Percentiles rank a stretch among this genome's conserved stretches.
Conservation (phyloP, 306 rosid genomes). For the Prosopis cineraria region DNA sequence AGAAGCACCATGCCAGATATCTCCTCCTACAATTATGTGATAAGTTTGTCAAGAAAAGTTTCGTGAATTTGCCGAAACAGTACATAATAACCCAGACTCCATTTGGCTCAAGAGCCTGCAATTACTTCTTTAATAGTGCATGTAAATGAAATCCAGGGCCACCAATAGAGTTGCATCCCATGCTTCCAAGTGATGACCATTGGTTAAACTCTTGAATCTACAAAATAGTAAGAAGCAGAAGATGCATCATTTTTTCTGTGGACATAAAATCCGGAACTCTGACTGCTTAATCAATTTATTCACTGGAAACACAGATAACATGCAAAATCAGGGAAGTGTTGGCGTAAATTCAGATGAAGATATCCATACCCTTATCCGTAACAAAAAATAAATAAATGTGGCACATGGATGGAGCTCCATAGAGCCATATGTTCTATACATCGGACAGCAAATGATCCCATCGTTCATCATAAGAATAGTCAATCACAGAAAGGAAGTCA, state of each 20-base stretch:
- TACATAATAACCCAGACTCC: slow-evolving; percentile 39
- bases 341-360: background rate
- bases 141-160: slow-evolving; percentile 37
- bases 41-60: slow-evolving; percentile 16
- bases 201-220: slow-evolving; percentile 49
- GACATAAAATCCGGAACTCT: slow-evolving; percentile 15
- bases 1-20: slow-evolving; percentile 37
- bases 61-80: slow-evolving; percentile 32
- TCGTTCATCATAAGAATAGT: background rate
- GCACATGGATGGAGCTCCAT: background rate
- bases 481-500: slow-evolving; percentile 10
- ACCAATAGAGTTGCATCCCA: slow-evolving; percentile 42
- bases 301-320: background rate
- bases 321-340: background rate
- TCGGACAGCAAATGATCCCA: slow-evolving; percentile 2
- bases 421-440: slow-evolving; percentile 3
- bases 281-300: background rate
- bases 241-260: slow-evolving; percentile 20
- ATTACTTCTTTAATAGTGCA: slow-evolving; percentile 47
- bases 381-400: background rate
- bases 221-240: slow-evolving; percentile 38
- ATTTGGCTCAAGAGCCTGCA: slow-evolving; percentile 37
- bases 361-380: background rate
- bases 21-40: slow-evolving; percentile 40
- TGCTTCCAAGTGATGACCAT: slow-evolving; percentile 36